Conservation (phyloP, 2,329 filamentous ascomycete species). For the Colletotrichum sp. region DNA sequence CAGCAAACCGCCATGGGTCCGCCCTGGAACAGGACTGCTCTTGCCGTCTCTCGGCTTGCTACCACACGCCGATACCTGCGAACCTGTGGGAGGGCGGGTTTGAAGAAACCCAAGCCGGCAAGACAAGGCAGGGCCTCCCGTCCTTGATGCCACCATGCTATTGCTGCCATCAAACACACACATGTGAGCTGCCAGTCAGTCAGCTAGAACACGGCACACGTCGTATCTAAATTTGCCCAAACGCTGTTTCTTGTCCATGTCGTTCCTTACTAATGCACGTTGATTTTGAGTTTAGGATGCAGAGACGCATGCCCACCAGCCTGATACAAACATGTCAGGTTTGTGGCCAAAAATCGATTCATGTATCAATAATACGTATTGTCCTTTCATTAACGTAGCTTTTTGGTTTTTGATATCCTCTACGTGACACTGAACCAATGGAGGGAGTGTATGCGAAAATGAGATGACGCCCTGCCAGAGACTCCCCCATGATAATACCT, state of each 20-base stretch:
- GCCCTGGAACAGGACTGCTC: not conserved
- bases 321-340: conserved; percentile 1
- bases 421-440: not conserved
- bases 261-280: not conserved
- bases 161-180: not conserved
- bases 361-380: not conserved
- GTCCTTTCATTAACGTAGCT: not conserved
- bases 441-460: not conserved
- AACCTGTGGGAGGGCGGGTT: not conserved
- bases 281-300: not conserved
- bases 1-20: not conserved
- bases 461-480: not conserved
- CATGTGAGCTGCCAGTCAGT: not conserved
- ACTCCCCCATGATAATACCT: not conserved
- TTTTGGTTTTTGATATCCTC: conserved; percentile 3
- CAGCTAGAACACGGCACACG: not conserved
- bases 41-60: not conserved
- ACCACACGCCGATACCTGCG: not conserved
- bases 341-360: not conserved
- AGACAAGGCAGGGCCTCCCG: not conserved
- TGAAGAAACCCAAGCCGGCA: not conserved
- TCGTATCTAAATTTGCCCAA: not conserved
- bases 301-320: not conserved
- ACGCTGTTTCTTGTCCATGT: not conserved
- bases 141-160: not conserved